Conservation (phyloP, 257 asterid species). For the Gardenia jasminoides region DNA sequence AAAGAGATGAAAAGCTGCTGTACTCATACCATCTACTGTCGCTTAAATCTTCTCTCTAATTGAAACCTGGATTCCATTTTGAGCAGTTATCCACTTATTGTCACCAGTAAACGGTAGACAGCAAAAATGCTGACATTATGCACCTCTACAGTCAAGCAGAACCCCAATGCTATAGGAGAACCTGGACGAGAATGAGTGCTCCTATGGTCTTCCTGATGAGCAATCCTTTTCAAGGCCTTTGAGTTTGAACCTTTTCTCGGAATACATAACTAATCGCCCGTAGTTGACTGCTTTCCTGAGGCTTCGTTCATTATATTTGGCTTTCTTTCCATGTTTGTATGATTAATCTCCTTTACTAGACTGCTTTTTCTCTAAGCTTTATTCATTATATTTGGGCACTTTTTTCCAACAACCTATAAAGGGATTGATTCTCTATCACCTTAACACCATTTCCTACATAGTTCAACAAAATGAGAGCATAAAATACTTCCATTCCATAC, state of each 20-base stretch:
- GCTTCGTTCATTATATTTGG: neutral
- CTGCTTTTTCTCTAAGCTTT: neutral
- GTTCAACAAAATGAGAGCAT: neutral
- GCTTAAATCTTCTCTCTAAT: neutral
- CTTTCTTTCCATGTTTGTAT: neutral
- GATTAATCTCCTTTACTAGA: neutral
- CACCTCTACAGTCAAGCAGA: neutral
- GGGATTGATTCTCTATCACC: neutral
- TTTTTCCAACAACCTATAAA: neutral
- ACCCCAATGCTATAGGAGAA: neutral
- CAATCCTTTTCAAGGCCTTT: neutral
- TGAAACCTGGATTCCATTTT: neutral
- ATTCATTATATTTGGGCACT: neutral
- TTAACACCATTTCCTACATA: neutral
- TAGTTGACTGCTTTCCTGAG: neutral
- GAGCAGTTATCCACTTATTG: neutral
- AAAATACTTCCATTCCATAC: neutral
- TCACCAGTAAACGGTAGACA: neutral
- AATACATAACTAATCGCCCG: neutral
- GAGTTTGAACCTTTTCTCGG: neutral
- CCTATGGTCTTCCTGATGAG: neutral
- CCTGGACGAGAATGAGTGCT: neutral
- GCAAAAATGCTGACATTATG: neutral
- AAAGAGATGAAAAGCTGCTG: neutral
- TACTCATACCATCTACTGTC: neutral